Evolutionary conservation across 306 rosid genomes (phyloP), one percentile per base, ranked within the genome.

Genomic region (Comarum palustre): DNA sequence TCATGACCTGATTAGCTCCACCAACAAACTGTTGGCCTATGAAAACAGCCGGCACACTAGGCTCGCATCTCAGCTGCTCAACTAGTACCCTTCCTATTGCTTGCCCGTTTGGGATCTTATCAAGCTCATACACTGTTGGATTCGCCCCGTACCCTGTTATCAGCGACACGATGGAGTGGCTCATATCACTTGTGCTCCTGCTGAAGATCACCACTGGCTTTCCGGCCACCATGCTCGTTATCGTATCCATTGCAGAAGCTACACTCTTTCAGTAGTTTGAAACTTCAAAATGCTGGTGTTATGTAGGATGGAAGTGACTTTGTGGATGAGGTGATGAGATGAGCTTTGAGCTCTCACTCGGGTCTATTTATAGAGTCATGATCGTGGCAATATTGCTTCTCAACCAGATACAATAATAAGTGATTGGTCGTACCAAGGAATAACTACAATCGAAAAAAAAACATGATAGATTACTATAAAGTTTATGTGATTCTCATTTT

Each of bases 171-270:
- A 86, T 78, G 5, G 94, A 71, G 50, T 84, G 77, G 69, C 84
- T 69, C 70, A 90, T 90, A 82, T 62, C 47, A 45, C 92, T 81
- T 2, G 59, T 73, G 75, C 87, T 89, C 84, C 74, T 84, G 89
- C 90, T 87, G 87, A 91, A 91, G 55, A 91, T 83, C 80, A 84
- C 96, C 32, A 89, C 92, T 43, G 96, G 87, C 70, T 75, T 91
- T n/a, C 86, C 89, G 19, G 76, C 82, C 3, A 81, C 88, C 80
- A 91, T 67, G 71, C 80, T 76, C 61, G 74, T 71, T 68, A 91
- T 74, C 48, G 36, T 59, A 50, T 91, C 90, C 92, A 91, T 91
- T 74, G 17, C 76, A 16, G 19, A 61, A 31, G 66, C 41, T 16
- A 6, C 32, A 16, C 22, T 14, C 11, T 5, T 5, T 15, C 22